Evolutionary conservation across 257 asterid genomes (phyloP), one percentile per base, ranked within the genome.

Genomic region (Scutellaria galericulata): DNA sequence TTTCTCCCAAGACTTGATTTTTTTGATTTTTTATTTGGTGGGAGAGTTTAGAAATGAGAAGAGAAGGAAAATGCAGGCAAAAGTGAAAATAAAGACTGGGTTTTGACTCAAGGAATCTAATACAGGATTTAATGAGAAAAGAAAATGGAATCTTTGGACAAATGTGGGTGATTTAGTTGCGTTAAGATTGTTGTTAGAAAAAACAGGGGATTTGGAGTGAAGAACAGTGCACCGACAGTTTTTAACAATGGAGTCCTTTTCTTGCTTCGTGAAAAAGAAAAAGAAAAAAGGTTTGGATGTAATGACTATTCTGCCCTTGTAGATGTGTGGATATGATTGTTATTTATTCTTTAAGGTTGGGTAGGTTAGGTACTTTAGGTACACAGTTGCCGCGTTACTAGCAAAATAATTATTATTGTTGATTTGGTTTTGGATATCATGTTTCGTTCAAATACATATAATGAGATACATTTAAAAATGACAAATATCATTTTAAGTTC

Each of bases 141-240:
- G 37, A 31, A 51, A 24, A 39, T 9, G 52, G 66, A 15, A 37
- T 59, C 44, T 60, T 61, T 46, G 61, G 52, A 63, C 41, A 12
- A 63, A 74, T 55, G 68, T 24, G 12, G 66, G 5, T n/a, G 47
- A 57, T 71, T 24, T 72, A 55, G 42, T 24, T 57, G n/a, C 73
- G 71, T 66, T 46, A 14, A 46, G 39, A 44, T 13, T 7, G 35
- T 14, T 39, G 20, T 35, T 3, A 20, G 40, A 63, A n/a, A 48
- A 55, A 44, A 41, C 12, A 35, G 6, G 15, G 44, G 76, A 41
- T 40, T 44, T 51, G 13, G 41, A 14, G 7, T 37, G 27, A 40
- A 76, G 57, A 44, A 11, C 41, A 41, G 39, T 41, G 73, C 84
- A 82, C 91, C 87, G 89, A 84, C 89, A 80, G 64, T 54, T 37